phyloP scores from a whole-genome alignment of 2,329 filamentous ascomycete species.

The Ceratocystis papillata region DNA sequence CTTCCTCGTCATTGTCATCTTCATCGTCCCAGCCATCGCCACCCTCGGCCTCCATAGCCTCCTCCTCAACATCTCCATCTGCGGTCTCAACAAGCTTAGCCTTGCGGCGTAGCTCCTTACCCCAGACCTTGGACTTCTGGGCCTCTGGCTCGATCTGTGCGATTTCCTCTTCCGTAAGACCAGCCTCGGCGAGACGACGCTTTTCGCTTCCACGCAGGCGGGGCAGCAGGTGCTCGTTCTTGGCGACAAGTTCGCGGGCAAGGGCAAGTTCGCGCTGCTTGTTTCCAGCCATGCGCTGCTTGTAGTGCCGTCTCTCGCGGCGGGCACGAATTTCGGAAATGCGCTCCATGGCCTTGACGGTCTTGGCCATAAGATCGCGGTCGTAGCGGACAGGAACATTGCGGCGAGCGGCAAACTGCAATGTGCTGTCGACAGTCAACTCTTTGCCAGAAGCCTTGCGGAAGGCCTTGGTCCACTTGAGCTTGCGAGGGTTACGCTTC shows the following conservation, averaged over 20 bases:
- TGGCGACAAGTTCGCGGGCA: slow-evolving; percentile 77
- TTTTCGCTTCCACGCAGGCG: slow-evolving; percentile 55
- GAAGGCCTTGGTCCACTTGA: slow-evolving; percentile 95
- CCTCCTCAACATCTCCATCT: slow-evolving; percentile 30
- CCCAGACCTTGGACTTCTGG: slow-evolving; percentile 34
- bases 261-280: slow-evolving; percentile 66
- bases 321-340: slow-evolving; percentile 73
- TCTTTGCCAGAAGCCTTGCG: slow-evolving; percentile 68
- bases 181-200: slow-evolving; percentile 47
- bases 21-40: slow-evolving; percentile 30
- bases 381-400: slow-evolving; percentile 95
- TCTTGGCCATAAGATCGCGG: slow-evolving; percentile 77
- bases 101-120: slow-evolving; percentile 34
- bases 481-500: slow-evolving; percentile 94
- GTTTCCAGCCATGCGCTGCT: slow-evolving; percentile 85
- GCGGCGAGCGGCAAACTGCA: slow-evolving; percentile 83
- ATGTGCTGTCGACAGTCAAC: slow-evolving; percentile 86
- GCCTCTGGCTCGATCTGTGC: slow-evolving; percentile 37
- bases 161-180: slow-evolving; percentile 39
- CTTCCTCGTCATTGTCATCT: slow-evolving; percentile 31
- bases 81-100: slow-evolving; percentile 24
- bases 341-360: slow-evolving; percentile 83
- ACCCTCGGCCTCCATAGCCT: slow-evolving; percentile 24
- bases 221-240: slow-evolving; percentile 87
- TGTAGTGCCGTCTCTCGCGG: slow-evolving; percentile 87